These are phyloP conservation scores for Trichoderma sp. DNA, from an alignment of 2,329 filamentous ascomycete genomes.

Conservation along the genomic window DNA sequence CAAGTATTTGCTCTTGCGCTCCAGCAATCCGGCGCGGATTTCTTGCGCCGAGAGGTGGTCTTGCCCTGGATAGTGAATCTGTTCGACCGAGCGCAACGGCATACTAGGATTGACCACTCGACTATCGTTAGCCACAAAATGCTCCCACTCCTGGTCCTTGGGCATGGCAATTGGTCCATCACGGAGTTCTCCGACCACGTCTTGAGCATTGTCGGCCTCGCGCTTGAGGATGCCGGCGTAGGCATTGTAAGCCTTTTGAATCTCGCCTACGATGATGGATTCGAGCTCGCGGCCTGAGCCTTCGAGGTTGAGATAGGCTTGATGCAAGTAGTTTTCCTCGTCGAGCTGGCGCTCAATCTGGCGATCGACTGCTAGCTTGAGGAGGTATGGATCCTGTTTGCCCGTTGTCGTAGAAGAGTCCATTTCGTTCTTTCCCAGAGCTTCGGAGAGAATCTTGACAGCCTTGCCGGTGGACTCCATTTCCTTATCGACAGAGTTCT, in stretches of 20 bases:
- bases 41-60: constrained; percentile 79
- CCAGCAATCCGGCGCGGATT: constrained; percentile 83
- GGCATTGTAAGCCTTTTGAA: constrained; percentile 96
- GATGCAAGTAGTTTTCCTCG: constrained; percentile 95
- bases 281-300: constrained; percentile 92
- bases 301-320: constrained; percentile 94
- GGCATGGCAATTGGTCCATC: constrained; percentile 87
- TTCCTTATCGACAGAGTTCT: constrained; percentile 93
- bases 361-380: constrained; percentile 80
- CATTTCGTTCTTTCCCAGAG: constrained; percentile 72
- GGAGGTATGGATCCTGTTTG: constrained; percentile 87
- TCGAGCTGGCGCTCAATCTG: constrained; percentile 91
- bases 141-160: constrained; percentile 86
- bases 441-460: constrained; percentile 77
- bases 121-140: constrained; percentile 75
- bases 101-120: constrained; percentile 84
- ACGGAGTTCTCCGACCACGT: constrained; percentile 75
- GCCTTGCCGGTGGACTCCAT: constrained; percentile 79
- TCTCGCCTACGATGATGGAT: constrained; percentile 93
- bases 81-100: constrained; percentile 72
- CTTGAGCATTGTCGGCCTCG: constrained; percentile 79
- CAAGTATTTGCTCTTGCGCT: constrained; percentile 97
- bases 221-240: constrained; percentile 88
- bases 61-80: constrained; percentile 88
- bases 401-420: constrained; percentile 71